A percentile compares a stretch with the other conserved stretches of the same genome.
phyloP scores from a whole-genome alignment of 1,284 basidiomycete genomes.

The Mycosarcoma maydis region DNA sequence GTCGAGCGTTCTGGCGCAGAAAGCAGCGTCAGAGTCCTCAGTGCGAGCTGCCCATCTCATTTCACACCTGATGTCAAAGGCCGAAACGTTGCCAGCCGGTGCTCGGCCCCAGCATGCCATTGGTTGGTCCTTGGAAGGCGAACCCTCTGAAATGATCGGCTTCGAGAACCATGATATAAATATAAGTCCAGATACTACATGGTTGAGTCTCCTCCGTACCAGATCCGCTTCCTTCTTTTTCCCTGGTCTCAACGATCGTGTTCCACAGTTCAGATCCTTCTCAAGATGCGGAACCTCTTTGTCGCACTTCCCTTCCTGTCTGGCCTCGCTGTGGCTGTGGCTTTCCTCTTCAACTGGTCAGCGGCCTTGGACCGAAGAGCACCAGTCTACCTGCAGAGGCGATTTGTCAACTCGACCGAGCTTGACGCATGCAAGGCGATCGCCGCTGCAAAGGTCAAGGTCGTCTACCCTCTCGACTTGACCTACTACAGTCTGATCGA shows the following conservation, averaged over 20 bases:
- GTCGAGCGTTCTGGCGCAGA: too few relatives aligned
- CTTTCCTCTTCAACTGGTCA: conserved; percentile 34
- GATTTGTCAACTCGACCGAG: conserved; percentile 38
- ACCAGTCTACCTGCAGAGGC: conserved; percentile 22
- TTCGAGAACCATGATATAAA: too few relatives aligned
- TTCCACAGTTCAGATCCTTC: background rate
- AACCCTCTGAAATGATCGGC: too few relatives aligned
- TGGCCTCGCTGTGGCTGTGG: conserved; percentile 24
- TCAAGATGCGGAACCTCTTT: conserved; percentile 19
- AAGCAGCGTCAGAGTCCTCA: too few relatives aligned
- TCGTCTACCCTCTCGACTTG: conserved; percentile 32
- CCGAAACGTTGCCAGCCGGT: too few relatives aligned
- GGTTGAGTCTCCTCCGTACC: too few relatives aligned
- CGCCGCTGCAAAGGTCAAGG: conserved; percentile 20
- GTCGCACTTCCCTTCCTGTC: conserved; percentile 25
- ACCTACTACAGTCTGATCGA: conserved; percentile 22
- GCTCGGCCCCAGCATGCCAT: too few relatives aligned
- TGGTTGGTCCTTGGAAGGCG: too few relatives aligned
- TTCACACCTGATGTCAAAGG: too few relatives aligned
- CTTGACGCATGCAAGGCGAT: conserved; percentile 39
- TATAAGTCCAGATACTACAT: too few relatives aligned
- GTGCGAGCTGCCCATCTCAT: too few relatives aligned
- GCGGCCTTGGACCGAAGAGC: conserved; percentile 12
- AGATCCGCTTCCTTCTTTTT: background rate
- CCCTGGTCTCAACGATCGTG: background rate